These are phyloP conservation scores for Botrytis cinerea DNA, from an alignment of 2,329 filamentous ascomycete species.

Conservation along the genomic window DNA sequence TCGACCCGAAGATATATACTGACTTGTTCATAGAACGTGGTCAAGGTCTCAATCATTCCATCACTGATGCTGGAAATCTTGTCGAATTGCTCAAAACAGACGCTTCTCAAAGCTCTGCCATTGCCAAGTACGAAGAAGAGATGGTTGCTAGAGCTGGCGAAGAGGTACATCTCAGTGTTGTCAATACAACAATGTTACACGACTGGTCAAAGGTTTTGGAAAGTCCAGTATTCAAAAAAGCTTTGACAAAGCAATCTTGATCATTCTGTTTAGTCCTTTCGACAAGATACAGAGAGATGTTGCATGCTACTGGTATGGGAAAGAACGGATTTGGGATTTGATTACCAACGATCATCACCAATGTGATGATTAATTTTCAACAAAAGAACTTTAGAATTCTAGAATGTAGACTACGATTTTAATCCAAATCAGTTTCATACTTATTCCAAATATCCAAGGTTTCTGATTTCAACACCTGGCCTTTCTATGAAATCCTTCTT, in stretches of 20 bases:
- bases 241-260: slow-evolving; percentile 20
- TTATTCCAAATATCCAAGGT: background rate
- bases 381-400: background rate
- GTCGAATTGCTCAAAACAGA: slow-evolving; percentile 30
- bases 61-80: slow-evolving; percentile 48
- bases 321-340: background rate
- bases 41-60: slow-evolving; percentile 51
- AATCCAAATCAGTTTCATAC: background rate
- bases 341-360: background rate
- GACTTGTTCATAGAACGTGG: slow-evolving; percentile 47
- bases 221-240: slow-evolving; percentile 38
- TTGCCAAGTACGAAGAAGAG: slow-evolving; percentile 48
- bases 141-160: slow-evolving; percentile 49
- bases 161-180: slow-evolving; percentile 48
- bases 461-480: no score
- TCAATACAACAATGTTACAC: slow-evolving; percentile 51
- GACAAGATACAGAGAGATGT: background rate
- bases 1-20: slow-evolving; percentile 5
- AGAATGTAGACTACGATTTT: background rate
- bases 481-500: background rate
- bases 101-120: slow-evolving; percentile 39
- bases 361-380: background rate
- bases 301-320: background rate
- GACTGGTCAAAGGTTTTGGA: slow-evolving; percentile 43
- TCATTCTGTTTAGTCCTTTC: background rate